Conservation (phyloP, 352 stramenopile genomes). For the Globisporangium camurandrum region DNA sequence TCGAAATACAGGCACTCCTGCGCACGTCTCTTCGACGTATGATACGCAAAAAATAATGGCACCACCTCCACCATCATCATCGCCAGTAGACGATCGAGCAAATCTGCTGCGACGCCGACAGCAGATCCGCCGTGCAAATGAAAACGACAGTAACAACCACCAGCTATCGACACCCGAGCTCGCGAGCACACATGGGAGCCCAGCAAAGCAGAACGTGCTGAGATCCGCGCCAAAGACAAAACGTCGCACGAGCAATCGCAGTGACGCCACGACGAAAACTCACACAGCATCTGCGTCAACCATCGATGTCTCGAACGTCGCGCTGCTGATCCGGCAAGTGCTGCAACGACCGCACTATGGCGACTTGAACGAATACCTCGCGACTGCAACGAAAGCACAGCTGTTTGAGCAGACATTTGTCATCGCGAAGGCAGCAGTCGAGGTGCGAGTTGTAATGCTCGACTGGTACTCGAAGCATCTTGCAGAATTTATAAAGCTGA, state of each 20-base stretch:
- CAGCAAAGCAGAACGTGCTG: constrained; percentile 1
- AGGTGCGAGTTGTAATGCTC: constrained; percentile 25
- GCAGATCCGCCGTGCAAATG: constrained; percentile 21
- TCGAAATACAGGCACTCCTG: too few species aligned
- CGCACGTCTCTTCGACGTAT: too few species aligned
- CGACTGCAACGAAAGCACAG: constrained; percentile 28
- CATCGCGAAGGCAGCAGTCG: constrained; percentile 32
- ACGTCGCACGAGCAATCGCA: background rate
- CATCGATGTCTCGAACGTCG: constrained; percentile 16
- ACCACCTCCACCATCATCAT: background rate
- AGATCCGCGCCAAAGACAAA: constrained; percentile 1
- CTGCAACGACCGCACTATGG: constrained; percentile 36
- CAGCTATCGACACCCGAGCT: background rate
- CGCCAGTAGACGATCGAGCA: constrained; percentile 21
- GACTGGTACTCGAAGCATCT: too few species aligned
- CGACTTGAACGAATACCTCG: constrained; percentile 28
- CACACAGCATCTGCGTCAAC: background rate
- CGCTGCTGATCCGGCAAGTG: constrained; percentile 41
- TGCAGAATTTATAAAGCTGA: too few species aligned
- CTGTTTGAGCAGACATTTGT: constrained; percentile 39
- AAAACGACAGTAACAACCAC: constrained; percentile 14
- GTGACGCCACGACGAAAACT: background rate
- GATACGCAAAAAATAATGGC: too few species aligned
- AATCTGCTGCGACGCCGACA: constrained; percentile 24
- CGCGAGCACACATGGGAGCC: background rate